phyloP scores from a whole-genome alignment of 2,329 filamentous ascomycete species.

The Neonectria coccinea region DNA sequence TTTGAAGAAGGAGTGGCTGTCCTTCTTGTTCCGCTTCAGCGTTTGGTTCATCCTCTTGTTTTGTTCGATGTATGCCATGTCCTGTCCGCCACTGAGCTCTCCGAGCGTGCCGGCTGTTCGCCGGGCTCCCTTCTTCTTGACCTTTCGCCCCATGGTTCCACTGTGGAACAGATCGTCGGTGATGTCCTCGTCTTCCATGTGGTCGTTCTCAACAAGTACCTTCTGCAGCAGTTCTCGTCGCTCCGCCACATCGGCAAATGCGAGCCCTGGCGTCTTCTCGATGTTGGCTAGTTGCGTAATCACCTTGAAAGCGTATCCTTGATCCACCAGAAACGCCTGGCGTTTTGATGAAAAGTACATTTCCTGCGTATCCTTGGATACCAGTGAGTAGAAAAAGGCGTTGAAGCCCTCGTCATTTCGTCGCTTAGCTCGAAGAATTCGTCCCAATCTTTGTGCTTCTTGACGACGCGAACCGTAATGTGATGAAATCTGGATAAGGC shows the following conservation, averaged over 20 bases:
- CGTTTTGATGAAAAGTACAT: constrained; percentile 98
- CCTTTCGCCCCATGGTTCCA: constrained; percentile 60
- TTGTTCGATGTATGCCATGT: constrained; percentile 96
- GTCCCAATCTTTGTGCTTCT: constrained; percentile 92
- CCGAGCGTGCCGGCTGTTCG: constrained; percentile 87
- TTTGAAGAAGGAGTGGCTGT: constrained; percentile 56
- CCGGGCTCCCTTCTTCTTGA: constrained; percentile 71
- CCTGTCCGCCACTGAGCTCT: constrained; percentile 89
- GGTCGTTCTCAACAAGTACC: constrained; percentile 88
- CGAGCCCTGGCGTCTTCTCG: constrained; percentile 82
- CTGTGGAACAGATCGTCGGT: constrained; percentile 57
- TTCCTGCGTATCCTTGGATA: constrained; percentile 96
- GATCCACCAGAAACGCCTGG: constrained; percentile 96
- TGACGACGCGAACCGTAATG: constrained; percentile 97
- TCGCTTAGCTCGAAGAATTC: constrained; percentile 93
- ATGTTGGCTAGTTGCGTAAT: constrained; percentile 96
- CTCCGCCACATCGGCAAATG: constrained; percentile 82
- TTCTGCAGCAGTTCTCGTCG: constrained; percentile 88
- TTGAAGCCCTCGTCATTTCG: constrained; percentile 99
- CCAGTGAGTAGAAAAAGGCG: constrained; percentile 97
- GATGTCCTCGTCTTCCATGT: constrained; percentile 77
- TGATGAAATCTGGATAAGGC: constrained; percentile 95
- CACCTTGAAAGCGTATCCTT: constrained; percentile 98
- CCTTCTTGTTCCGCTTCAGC: constrained; percentile 55
- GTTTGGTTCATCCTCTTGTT: constrained; percentile 74